phyloP scores from a whole-genome alignment of 2,329 filamentous ascomycete genomes.

The Colletotrichum sp. region DNA sequence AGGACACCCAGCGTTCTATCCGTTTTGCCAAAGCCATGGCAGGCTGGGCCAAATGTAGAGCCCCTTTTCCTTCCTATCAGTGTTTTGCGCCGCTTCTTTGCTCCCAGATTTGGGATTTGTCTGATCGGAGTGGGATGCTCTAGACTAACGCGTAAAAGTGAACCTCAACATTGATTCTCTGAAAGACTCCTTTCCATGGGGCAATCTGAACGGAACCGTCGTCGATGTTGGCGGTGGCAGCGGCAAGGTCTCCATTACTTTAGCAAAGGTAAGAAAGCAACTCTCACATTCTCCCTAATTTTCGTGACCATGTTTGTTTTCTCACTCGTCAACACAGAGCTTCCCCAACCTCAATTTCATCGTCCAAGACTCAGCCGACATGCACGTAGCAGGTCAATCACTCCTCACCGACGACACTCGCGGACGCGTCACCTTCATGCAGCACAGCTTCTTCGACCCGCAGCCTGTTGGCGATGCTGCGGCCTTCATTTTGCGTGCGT shows the following conservation, averaged over 20 bases:
- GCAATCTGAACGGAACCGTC: conserved; percentile 22
- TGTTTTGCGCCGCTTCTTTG: not conserved
- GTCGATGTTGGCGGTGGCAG: conserved; percentile 31
- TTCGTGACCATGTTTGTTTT: not conserved
- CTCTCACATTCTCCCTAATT: not conserved
- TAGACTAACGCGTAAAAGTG: not conserved
- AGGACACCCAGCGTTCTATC: conserved; percentile 2
- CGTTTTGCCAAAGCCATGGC: conserved; percentile 25
- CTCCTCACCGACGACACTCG: conserved; percentile 6
- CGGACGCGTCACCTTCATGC: conserved; percentile 22
- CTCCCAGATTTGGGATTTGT: not conserved
- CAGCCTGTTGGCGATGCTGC: conserved; percentile 24
- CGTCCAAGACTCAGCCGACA: conserved; percentile 27
- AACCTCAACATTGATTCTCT: conserved; percentile 17
- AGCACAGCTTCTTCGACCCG: conserved; percentile 30
- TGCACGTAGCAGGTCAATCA: conserved; percentile 24
- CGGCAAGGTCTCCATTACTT: conserved; percentile 18
- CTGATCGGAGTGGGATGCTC: no score
- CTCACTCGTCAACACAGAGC: not conserved
- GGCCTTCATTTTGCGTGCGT: conserved; percentile 29
- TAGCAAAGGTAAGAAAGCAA: not conserved
- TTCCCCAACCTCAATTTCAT: conserved; percentile 28
- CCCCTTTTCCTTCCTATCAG: not conserved
- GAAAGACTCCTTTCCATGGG: conserved; percentile 23
- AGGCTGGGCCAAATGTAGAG: not conserved